Conservation (phyloP, 805 yeast species). For the Wickerhamomyces chaumierensis region DNA sequence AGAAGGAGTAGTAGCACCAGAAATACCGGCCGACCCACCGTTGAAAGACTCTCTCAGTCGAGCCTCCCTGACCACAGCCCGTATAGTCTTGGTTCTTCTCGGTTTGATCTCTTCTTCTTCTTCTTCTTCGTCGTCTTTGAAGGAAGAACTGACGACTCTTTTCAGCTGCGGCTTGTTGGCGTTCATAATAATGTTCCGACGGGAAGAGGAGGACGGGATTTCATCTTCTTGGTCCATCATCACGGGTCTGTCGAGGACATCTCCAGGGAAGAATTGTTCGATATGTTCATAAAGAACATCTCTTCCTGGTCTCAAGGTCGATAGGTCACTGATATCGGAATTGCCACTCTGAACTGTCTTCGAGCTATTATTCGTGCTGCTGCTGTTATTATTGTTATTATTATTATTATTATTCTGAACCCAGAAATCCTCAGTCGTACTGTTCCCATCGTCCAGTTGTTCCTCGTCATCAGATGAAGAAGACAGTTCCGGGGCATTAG, state of each 20-base stretch:
- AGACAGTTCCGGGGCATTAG: conserved; percentile 50
- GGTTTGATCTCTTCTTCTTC: conserved; percentile 20
- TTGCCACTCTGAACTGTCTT: too few species aligned
- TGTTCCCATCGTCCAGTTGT: not conserved
- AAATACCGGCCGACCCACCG: too few species aligned
- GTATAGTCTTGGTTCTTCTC: conserved; percentile 76
- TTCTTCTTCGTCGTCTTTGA: conserved; percentile 10
- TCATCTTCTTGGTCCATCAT: conserved; percentile 45
- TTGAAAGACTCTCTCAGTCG: conserved; percentile 33
- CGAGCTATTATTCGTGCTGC: too few species aligned
- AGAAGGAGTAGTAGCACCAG: too few species aligned
- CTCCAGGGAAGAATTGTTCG: conserved; percentile 84
- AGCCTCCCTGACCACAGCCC: conserved; percentile 75
- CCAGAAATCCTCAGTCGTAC: conserved; percentile 39
- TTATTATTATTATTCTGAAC: conserved; percentile 32
- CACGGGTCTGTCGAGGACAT: conserved; percentile 87
- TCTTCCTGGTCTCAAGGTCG: conserved; percentile 79
- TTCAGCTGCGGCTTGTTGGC: conserved; percentile 3
- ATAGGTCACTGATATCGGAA: not conserved
- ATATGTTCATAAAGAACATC: conserved; percentile 87
- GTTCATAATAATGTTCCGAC: conserved; percentile 17
- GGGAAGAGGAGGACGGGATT: conserved; percentile 48
- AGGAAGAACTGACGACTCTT: conserved; percentile 13
- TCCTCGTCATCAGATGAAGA: conserved; percentile 23
- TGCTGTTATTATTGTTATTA: not conserved